Percentiles rank a stretch among this genome's conserved stretches.
Evolutionary conservation across 2,329 filamentous ascomycete species (phyloP).

Genomic region (Neoscytalidium dimidiatum): DNA sequence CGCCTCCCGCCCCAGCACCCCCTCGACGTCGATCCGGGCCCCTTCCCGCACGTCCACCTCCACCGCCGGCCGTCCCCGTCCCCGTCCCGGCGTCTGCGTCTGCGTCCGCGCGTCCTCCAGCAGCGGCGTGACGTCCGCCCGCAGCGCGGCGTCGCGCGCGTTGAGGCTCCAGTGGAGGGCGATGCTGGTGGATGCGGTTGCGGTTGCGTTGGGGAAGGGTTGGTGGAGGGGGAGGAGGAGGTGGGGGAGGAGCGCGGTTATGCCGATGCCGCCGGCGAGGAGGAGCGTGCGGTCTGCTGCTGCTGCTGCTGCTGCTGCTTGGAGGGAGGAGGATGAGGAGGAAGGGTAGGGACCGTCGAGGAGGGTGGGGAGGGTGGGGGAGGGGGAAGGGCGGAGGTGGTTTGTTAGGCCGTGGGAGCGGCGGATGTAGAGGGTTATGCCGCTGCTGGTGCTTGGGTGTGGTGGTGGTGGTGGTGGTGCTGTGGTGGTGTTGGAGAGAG

Average conservation of each 20-base stretch:
- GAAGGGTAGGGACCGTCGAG: slow-evolving; percentile 36
- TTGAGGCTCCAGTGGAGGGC: slow-evolving; percentile 43
- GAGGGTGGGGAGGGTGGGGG: slow-evolving; percentile 33
- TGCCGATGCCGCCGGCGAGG: slow-evolving; percentile 52
- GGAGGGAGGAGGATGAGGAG: slow-evolving; percentile 33
- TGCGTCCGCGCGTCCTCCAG: slow-evolving; percentile 24
- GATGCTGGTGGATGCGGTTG: slow-evolving; percentile 1
- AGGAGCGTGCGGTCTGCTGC: slow-evolving; percentile 37
- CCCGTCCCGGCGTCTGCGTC: slow-evolving; percentile 28
- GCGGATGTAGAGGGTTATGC: slow-evolving; percentile 40
- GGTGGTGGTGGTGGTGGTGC: neutral
- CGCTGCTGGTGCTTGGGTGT: neutral
- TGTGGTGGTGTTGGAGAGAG: neutral
- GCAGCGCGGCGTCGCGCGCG: slow-evolving; percentile 16
- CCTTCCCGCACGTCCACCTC: slow-evolving; percentile 15
- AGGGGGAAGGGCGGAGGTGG: slow-evolving; percentile 26
- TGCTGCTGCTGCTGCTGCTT: too few relatives aligned
- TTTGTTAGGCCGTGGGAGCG: slow-evolving; percentile 36
- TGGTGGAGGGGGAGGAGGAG: slow-evolving; percentile 34
- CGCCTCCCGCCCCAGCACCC: slow-evolving; percentile 35
- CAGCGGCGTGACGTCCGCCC: slow-evolving; percentile 27
- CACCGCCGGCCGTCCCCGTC: too few relatives aligned
- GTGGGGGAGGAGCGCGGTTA: slow-evolving; percentile 47
- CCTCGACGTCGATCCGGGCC: slow-evolving; percentile 34
- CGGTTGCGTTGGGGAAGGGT: neutral